Evolutionary conservation across 768 basidiomycete species (phyloP).

Genomic region (Tulasnella sp.): DNA sequence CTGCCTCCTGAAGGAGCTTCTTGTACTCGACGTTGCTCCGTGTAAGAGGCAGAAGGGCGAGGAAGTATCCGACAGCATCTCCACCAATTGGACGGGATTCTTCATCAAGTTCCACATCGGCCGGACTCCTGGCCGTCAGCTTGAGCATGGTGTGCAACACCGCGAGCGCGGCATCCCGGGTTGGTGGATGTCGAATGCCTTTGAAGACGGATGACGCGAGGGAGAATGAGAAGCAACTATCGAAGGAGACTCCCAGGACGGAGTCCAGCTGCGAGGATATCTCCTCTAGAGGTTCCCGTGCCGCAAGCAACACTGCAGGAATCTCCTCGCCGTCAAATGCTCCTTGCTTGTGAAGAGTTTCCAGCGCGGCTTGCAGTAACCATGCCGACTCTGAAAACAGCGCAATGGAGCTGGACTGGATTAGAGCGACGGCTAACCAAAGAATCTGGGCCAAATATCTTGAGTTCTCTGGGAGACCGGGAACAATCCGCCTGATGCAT

Average conservation of each 20-base stretch:
- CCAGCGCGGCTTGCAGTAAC: constrained; percentile 53
- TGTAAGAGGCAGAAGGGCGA: constrained; percentile 63
- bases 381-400: constrained; percentile 55
- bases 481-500: constrained; percentile 68
- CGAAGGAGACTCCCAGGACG: constrained; percentile 63
- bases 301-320: constrained; percentile 34
- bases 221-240: constrained; percentile 67
- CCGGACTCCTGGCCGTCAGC: constrained; percentile 35
- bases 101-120: background rate
- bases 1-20: constrained; percentile 50
- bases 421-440: constrained; percentile 78
- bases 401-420: constrained; percentile 61
- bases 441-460: constrained; percentile 66
- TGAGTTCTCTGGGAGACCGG: constrained; percentile 53
- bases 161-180: constrained; percentile 49
- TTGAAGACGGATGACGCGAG: constrained; percentile 78
- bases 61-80: constrained; percentile 65
- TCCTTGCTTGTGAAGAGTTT: constrained; percentile 50
- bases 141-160: constrained; percentile 51
- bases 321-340: constrained; percentile 43
- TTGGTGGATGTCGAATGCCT: constrained; percentile 57
- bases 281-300: constrained; percentile 52
- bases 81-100: constrained; percentile 30
- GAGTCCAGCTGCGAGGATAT: constrained; percentile 61
- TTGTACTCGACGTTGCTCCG: constrained; percentile 45